Percentiles rank a stretch among this genome's conserved stretches.
Evolutionary conservation across 2,329 filamentous ascomycete species (phyloP).

Genomic region (Fusarium clavum): DNA sequence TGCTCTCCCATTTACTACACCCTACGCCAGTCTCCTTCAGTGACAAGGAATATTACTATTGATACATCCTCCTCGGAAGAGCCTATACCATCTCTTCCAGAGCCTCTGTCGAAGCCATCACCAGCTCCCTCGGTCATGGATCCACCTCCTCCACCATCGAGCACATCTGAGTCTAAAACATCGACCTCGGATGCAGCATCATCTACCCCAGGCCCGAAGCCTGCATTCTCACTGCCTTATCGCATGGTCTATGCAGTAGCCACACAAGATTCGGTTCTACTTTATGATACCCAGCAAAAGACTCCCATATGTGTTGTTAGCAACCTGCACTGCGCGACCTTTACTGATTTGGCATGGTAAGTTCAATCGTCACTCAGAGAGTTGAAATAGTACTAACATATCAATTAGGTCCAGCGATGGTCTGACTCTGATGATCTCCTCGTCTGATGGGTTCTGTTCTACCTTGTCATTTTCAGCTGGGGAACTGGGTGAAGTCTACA

Average conservation of each 20-base stretch:
- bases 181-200: constrained; percentile 58
- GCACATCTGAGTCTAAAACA: constrained; percentile 64
- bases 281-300: constrained; percentile 97
- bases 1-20: constrained; percentile 94
- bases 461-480: constrained; percentile 84
- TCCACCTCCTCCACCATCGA: constrained; percentile 74
- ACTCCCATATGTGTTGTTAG: constrained; percentile 94
- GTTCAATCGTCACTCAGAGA: constrained; percentile 44
- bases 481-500: constrained; percentile 86
- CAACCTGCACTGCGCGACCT: constrained; percentile 96
- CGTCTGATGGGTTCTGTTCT: constrained; percentile 97
- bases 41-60: constrained; percentile 90
- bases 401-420: constrained; percentile 61
- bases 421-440: constrained; percentile 84
- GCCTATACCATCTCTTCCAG: constrained; percentile 83
- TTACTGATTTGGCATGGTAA: constrained; percentile 95
- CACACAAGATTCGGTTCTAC: constrained; percentile 91
- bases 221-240: constrained; percentile 88
- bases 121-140: constrained; percentile 78
- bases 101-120: constrained; percentile 76
- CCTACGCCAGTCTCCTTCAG: constrained; percentile 73
- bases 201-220: constrained; percentile 68
- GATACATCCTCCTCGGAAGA: constrained; percentile 92
- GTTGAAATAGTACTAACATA: constrained; percentile 46
- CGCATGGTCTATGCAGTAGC: constrained; percentile 97